Conservation (phyloP, 768 basidiomycete genomes). For the Pholiota conissans region DNA sequence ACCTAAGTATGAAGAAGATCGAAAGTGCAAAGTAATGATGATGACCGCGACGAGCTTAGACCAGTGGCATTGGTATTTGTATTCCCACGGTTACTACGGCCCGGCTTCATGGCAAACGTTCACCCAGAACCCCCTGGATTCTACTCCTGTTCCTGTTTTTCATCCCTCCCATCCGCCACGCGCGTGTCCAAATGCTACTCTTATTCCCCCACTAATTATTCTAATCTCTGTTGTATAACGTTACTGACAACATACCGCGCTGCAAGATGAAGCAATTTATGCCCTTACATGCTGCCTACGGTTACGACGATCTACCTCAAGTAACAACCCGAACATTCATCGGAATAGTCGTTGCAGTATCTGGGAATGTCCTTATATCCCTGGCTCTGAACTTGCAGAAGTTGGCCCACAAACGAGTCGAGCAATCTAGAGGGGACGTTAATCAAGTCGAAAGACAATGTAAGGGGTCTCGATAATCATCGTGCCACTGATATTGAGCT, state of each 20-base stretch:
- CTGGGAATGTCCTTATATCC: slow-evolving; percentile 86
- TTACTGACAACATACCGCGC: not conserved
- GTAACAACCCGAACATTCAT: slow-evolving; percentile 58
- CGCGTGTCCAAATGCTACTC: not conserved
- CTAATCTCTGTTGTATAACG: not conserved
- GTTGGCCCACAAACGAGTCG: slow-evolving; percentile 77
- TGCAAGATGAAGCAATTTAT: not conserved
- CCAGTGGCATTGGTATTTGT: not conserved
- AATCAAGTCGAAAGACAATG: slow-evolving; percentile 7
- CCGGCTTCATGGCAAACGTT: not conserved
- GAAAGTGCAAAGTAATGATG: no score
- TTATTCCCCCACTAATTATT: not conserved
- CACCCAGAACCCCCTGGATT: not conserved
- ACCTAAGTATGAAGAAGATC: not conserved
- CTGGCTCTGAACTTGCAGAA: slow-evolving; percentile 93
- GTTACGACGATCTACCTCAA: slow-evolving; percentile 47
- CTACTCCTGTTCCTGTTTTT: not conserved
- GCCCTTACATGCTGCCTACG: not conserved
- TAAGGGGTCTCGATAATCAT: not conserved
- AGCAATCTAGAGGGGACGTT: slow-evolving; percentile 31
- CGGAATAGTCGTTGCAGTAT: slow-evolving; percentile 81
- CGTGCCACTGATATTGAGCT: slow-evolving; percentile 14
- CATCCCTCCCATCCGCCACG: not conserved
- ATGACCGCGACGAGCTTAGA: no score
- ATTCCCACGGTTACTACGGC: not conserved